Conservation (phyloP, 192 early-diverging fungal genomes). For the Linnemannia hyalina region DNA sequence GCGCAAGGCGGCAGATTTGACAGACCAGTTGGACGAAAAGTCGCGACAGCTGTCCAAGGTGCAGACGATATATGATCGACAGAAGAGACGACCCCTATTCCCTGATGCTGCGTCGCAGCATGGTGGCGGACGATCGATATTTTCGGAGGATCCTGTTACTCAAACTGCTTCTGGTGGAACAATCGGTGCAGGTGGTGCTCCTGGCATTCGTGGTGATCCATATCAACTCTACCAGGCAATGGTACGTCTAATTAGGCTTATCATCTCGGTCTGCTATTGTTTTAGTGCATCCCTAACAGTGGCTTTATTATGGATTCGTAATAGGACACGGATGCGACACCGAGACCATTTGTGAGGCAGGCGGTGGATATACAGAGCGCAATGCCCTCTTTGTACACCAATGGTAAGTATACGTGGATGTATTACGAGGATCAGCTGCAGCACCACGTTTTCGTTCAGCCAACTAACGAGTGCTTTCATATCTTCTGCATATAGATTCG, state of each 20-base stretch:
- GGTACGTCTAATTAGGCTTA: not conserved
- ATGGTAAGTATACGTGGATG: not conserved
- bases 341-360: not conserved
- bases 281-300: too few relatives aligned
- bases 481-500: not conserved
- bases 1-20: constrained; percentile 47
- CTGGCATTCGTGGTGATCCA: not conserved
- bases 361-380: not conserved
- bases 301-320: not conserved
- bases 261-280: too few relatives aligned
- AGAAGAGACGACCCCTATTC: constrained; percentile 38
- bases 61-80: constrained; percentile 42
- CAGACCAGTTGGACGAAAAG: constrained; percentile 61
- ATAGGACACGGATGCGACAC: not conserved
- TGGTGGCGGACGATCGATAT: not conserved
- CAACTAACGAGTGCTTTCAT: too few relatives aligned
- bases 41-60: constrained; percentile 64
- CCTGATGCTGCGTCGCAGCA: not conserved
- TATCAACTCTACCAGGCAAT: not conserved
- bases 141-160: not conserved
- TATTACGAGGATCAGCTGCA: too few relatives aligned
- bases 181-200: not conserved
- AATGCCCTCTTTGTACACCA: not conserved
- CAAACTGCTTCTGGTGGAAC: not conserved
- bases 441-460: too few relatives aligned